phyloP scores from a whole-genome alignment of 2,329 filamentous ascomycete species.

The Aspergillus pseudoterreus region DNA sequence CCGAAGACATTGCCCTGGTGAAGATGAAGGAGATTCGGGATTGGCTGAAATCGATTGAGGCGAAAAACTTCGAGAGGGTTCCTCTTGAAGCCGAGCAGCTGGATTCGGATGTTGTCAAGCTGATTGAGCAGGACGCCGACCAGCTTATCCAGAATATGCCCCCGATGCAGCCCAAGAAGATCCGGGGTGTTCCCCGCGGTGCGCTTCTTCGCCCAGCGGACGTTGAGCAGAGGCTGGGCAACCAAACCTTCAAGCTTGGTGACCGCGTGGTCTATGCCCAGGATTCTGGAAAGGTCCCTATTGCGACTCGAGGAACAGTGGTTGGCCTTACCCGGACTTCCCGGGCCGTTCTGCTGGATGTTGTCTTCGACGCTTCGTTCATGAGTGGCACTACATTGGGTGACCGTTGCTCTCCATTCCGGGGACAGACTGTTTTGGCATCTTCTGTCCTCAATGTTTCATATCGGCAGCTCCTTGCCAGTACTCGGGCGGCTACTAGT shows the following conservation, averaged over 20 bases:
- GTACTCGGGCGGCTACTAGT: conserved; percentile 38
- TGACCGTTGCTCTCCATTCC: conserved; percentile 86
- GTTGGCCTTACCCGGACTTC: conserved; percentile 87
- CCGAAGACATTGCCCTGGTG: conserved; percentile 64
- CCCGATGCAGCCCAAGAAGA: conserved; percentile 60
- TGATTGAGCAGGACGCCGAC: conserved; percentile 75
- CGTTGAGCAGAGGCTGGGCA: conserved; percentile 85
- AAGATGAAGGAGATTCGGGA: conserved; percentile 90
- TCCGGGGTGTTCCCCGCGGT: conserved; percentile 77
- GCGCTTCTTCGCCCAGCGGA: conserved; percentile 91
- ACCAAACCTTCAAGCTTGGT: conserved; percentile 78
- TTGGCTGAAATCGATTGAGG: conserved; percentile 89
- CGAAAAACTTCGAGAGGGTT: conserved; percentile 91
- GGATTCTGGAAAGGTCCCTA: conserved; percentile 89
- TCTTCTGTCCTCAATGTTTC: conserved; percentile 87
- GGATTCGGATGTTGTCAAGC: conserved; percentile 81
- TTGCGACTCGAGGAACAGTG: conserved; percentile 88
- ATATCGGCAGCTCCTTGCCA: conserved; percentile 72
- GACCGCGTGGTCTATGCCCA: conserved; percentile 92
- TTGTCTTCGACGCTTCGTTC: conserved; percentile 91
- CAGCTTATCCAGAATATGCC: conserved; percentile 51
- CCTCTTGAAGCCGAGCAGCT: conserved; percentile 94
- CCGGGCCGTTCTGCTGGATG: conserved; percentile 76
- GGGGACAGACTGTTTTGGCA: conserved; percentile 84
- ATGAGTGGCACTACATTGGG: conserved; percentile 95